Percentiles rank a stretch among this genome's conserved stretches.
phyloP scores from a whole-genome alignment of 2,329 filamentous ascomycete genomes.

The Hymenoscyphus infarciens region DNA sequence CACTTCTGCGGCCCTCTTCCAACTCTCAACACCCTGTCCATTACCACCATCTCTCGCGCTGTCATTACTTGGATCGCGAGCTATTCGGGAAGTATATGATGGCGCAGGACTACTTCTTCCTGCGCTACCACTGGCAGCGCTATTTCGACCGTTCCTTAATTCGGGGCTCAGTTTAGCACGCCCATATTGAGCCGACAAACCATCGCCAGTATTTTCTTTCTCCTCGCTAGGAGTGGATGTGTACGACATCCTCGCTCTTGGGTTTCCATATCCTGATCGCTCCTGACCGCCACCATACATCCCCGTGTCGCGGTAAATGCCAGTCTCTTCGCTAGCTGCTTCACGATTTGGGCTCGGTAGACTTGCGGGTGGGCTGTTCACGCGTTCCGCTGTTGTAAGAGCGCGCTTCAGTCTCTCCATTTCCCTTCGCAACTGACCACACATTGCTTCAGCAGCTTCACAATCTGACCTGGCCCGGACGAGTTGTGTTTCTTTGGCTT shows the following conservation, averaged over 20 bases:
- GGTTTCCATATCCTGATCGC: conserved; percentile 24
- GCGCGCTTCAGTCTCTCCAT: conserved; percentile 92
- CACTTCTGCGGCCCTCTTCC: conserved; percentile 95
- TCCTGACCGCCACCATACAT: conserved; percentile 31
- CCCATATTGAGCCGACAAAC: conserved; percentile 27
- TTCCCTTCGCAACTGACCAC: conserved; percentile 80
- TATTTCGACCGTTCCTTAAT: conserved; percentile 31
- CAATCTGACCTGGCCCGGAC: conserved; percentile 87
- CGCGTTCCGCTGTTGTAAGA: conserved; percentile 57
- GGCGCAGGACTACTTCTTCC: conserved; percentile 34
- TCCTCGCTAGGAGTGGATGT: conserved; percentile 67
- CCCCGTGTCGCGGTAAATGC: conserved; percentile 53
- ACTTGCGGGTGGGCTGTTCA: conserved; percentile 37
- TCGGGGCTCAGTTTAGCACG: conserved; percentile 35
- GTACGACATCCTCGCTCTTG: conserved; percentile 48
- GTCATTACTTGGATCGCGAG: conserved; percentile 33
- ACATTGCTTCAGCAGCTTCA: conserved; percentile 81
- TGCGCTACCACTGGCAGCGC: conserved; percentile 33
- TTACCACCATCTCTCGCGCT: conserved; percentile 29
- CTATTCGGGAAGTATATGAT: conserved; percentile 28
- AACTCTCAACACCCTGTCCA: conserved; percentile 74
- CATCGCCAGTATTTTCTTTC: conserved; percentile 65
- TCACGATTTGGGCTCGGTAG: conserved; percentile 41
- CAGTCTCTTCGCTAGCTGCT: conserved; percentile 55
- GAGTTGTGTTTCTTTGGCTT: conserved; percentile 96